Conservation (phyloP, 2,329 filamentous ascomycete species). For the Chaetomiaceae sp. region DNA sequence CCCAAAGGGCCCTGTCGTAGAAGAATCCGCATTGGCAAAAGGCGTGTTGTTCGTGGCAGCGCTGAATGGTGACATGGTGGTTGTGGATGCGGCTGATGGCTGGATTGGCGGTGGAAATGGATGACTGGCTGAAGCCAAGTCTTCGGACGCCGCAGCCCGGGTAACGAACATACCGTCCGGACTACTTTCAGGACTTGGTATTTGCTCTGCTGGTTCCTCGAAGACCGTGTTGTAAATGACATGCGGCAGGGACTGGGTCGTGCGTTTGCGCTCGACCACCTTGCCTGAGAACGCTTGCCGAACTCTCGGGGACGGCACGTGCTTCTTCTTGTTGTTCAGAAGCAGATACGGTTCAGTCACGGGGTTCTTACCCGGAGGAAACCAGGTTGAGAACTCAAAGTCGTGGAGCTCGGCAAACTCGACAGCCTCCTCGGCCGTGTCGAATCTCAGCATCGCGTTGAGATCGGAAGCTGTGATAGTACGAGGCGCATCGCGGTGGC, state of each 20-base stretch:
- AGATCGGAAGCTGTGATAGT: slow-evolving; percentile 56
- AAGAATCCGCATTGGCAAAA: background rate
- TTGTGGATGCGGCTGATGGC: background rate
- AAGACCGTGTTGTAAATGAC: slow-evolving; percentile 54
- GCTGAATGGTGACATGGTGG: background rate
- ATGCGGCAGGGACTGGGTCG: slow-evolving; percentile 46
- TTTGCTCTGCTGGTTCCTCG: slow-evolving; percentile 32
- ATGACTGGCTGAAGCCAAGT: background rate
- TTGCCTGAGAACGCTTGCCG: slow-evolving; percentile 52
- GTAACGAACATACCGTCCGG: slow-evolving; percentile 28
- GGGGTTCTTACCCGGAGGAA: slow-evolving; percentile 25
- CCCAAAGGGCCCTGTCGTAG: background rate
- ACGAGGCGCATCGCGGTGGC: slow-evolving; percentile 53
- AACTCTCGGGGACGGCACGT: slow-evolving; percentile 46
- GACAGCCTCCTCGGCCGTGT: slow-evolving; percentile 62
- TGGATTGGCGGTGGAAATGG: background rate
- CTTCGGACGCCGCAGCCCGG: slow-evolving; percentile 11
- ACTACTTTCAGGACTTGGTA: slow-evolving; percentile 13
- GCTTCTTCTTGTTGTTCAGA: slow-evolving; percentile 41
- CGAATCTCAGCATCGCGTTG: slow-evolving; percentile 60
- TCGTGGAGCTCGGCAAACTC: slow-evolving; percentile 58
- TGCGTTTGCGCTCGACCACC: slow-evolving; percentile 59
- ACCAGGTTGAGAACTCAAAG: slow-evolving; percentile 46
- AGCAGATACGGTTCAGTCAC: slow-evolving; percentile 37
- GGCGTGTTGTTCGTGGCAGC: background rate